phyloP scores from a whole-genome alignment of 805 yeast genomes.

The Saturnispora ahearnii region DNA sequence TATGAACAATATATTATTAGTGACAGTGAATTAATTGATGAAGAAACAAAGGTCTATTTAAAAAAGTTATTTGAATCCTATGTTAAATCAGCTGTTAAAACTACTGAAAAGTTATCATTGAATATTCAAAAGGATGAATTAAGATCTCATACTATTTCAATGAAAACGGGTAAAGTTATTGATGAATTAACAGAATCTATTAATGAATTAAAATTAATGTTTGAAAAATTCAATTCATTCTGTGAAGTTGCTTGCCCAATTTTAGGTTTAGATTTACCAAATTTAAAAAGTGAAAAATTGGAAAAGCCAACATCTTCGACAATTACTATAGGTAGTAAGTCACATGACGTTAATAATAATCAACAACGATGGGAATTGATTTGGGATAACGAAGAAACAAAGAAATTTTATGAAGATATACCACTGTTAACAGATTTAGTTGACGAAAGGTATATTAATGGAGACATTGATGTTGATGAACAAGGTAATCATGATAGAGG shows the following conservation, averaged over 20 bases:
- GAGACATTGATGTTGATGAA: neutral
- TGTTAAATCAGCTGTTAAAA: constrained; percentile 33
- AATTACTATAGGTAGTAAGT: neutral
- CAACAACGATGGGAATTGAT: constrained; percentile 15
- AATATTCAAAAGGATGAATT: constrained; percentile 29
- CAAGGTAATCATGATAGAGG: neutral
- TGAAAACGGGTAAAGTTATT: constrained; percentile 54
- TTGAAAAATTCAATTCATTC: constrained; percentile 36
- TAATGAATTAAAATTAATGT: constrained; percentile 23
- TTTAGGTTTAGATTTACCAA: constrained; percentile 33
- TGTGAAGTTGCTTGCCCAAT: constrained; percentile 36
- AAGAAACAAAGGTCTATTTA: constrained; percentile 14
- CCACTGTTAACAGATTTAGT: constrained; percentile 34
- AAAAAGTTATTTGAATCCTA: constrained; percentile 34
- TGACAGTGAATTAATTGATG: constrained; percentile 17
- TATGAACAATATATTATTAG: constrained; percentile 32
- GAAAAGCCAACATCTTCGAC: constrained; percentile 22
- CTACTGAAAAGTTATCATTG: constrained; percentile 30
- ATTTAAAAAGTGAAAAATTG: constrained; percentile 22
- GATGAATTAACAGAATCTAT: constrained; percentile 25
- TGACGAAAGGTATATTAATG: constrained; percentile 20
- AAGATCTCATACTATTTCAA: constrained; percentile 44
- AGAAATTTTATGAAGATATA: constrained; percentile 51
- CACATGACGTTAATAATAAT: neutral
- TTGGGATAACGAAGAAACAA: constrained; percentile 65